Base-by-base conservation (phyloP, 371 early-diverging fungal species). In the Saksenaea oblongispora region DNA sequence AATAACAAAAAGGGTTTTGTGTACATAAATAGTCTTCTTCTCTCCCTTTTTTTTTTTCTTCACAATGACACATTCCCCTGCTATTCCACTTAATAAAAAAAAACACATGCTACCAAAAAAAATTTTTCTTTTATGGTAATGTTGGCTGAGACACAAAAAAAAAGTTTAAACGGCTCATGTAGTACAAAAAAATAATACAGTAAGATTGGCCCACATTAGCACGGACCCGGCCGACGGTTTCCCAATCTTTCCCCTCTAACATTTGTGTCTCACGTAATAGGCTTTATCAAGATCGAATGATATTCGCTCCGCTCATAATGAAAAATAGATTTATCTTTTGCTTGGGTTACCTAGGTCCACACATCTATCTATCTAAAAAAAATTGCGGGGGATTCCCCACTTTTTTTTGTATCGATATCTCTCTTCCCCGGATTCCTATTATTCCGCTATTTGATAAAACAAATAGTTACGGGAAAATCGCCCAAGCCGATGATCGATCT, bases 211-310 rank as follows among this genome's bases (percentile, higher is more conserved):
- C 31, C 51, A 47, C 11, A 22, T 41, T 47, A 18, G 51, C 51
- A 47, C 51, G 51, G 51, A 47, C 51, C 51, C 51, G 51, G 51
- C 51, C 51, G 51, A 47, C 51, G 24, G 39, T 39, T 14, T 39
- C n/a, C n/a, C 39, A 14, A 14, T 26, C 22, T 47, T 18, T 47
- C 5, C 22, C 9, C 22, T n/a, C 22, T 22, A 18, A 22, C 9
- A n/a, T 18, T 9, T 22, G 8, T 3, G 11, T 22, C 9, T 10
- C 22, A 22, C 51, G 51, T 47, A 47, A 47, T 17, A 4, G 9
- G 0, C 24, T 47, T 47, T 47, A 47, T 11, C 22, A 22, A 7
- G 51, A 2, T 47, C 51, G 51, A 47, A 47, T 47, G 51, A 47
- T 47, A 18, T 31, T 31, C 7, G 31, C 31, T 31, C 31, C 31